Conservation (phyloP, 2,329 filamentous ascomycete genomes). For the Ophiostoma populinum region DNA sequence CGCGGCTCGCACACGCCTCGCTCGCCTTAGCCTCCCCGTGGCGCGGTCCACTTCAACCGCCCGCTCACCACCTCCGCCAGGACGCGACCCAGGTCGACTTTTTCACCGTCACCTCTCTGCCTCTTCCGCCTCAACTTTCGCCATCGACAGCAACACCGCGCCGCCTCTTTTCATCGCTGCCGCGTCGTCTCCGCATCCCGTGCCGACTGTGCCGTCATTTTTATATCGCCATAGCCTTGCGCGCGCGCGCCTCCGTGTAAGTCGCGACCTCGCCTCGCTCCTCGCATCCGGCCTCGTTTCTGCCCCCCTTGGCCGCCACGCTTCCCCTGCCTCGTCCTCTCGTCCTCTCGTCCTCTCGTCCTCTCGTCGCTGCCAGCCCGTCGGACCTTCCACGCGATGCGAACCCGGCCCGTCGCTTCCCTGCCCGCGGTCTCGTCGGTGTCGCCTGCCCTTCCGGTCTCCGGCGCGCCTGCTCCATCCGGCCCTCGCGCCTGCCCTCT, state of each 20-base stretch:
- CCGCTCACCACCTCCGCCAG: constrained; percentile 4
- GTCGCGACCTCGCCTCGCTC: constrained; percentile 1
- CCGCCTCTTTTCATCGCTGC: neutral
- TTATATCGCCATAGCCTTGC: constrained; percentile 2
- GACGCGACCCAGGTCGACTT: constrained; percentile 3
- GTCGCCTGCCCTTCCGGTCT: no score
- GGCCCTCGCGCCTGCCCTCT: no score
- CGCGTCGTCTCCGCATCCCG: neutral
- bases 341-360: neutral
- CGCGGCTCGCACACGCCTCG: neutral
- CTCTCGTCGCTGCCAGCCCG: no score
- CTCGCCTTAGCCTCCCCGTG: neutral
- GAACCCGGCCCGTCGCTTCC: no score
- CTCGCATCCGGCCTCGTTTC: neutral
- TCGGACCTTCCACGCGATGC: no score
- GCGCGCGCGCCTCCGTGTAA: constrained; percentile 7
- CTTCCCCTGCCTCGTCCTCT: neutral
- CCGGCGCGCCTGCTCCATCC: no score
- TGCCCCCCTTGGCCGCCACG: no score
- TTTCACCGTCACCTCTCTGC: neutral
- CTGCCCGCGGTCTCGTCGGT: no score
- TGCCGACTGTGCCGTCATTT: neutral
- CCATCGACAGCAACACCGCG: no score
- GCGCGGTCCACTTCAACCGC: constrained; percentile 6
- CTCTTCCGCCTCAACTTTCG: neutral